phyloP scores from a whole-genome alignment of 495 filamentous ascomycete species.

The Aspergillus nidulans region DNA sequence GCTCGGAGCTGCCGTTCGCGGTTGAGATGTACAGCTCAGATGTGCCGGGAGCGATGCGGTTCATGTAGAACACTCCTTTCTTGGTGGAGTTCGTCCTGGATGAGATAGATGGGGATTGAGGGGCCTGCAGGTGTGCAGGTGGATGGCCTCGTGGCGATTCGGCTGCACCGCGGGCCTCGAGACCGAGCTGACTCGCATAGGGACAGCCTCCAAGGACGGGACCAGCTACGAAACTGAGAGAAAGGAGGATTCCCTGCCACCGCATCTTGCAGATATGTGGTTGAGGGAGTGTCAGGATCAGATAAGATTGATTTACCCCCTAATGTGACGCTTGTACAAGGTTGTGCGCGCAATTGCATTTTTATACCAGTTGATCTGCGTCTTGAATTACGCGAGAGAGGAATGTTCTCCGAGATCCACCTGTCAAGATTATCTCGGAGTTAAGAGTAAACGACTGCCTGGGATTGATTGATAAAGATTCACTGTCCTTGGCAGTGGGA shows the following conservation, averaged over 20 bases:
- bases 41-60: conserved; percentile 29
- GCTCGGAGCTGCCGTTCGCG: conserved; percentile 29
- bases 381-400: no score
- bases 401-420: no score
- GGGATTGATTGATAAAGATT: no score
- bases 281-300: no score
- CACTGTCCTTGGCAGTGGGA: no score
- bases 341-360: no score
- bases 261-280: not conserved
- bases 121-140: not conserved
- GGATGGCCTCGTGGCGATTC: not conserved
- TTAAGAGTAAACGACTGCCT: no score
- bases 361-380: no score
- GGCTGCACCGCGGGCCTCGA: not conserved
- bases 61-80: conserved; percentile 29
- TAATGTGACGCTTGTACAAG: no score
- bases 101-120: not conserved
- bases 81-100: not conserved
- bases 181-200: not conserved
- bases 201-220: not conserved
- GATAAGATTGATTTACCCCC: no score
- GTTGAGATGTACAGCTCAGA: conserved; percentile 32
- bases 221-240: not conserved
- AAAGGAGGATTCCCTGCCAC: not conserved
- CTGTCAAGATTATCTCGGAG: no score